A percentile compares a stretch with the other conserved stretches of the same genome.
Conservation (phyloP, 164 flowering plant species). For the Piper betle region DNA sequence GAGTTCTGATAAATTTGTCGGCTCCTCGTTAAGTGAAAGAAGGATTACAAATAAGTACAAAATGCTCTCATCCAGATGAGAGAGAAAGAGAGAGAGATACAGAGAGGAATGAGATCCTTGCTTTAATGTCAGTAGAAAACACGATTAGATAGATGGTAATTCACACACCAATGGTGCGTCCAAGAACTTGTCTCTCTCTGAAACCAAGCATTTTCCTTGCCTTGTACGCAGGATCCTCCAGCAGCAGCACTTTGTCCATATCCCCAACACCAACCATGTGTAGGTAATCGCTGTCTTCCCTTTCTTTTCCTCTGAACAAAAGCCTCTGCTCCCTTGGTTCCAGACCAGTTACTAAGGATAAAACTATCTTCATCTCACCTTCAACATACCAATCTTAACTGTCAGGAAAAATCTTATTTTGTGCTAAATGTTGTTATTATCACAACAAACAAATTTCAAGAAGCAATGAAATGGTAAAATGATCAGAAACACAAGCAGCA, state of each 20-base stretch:
- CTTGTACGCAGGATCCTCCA: slow-evolving; percentile 66
- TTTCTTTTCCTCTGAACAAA: slow-evolving; percentile 72
- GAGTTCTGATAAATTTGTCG: not conserved
- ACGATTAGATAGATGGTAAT: not conserved
- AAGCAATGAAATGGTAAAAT: no score
- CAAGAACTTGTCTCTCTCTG: slow-evolving; percentile 13
- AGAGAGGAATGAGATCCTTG: not conserved
- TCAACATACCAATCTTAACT: not conserved
- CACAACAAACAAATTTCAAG: no score
- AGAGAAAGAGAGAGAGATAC: not conserved
- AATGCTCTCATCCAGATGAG: not conserved
- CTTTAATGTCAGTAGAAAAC: not conserved
- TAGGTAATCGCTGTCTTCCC: slow-evolving; percentile 57
- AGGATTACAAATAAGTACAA: not conserved
- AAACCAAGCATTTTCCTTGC: slow-evolving; percentile 43
- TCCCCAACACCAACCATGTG: slow-evolving; percentile 87
- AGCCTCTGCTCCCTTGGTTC: slow-evolving; percentile 72
- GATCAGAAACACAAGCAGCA: not conserved
- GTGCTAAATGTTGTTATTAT: no score
- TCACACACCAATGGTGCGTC: slow-evolving; percentile 29
- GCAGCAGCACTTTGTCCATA: slow-evolving; percentile 63
- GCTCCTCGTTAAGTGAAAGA: not conserved
- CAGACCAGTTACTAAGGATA: slow-evolving; percentile 49
- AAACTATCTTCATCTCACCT: slow-evolving; percentile 67
- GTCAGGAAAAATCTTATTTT: not conserved